phyloP scores from a whole-genome alignment of 441 rosid species.

The Arabidopsis hybrid region DNA sequence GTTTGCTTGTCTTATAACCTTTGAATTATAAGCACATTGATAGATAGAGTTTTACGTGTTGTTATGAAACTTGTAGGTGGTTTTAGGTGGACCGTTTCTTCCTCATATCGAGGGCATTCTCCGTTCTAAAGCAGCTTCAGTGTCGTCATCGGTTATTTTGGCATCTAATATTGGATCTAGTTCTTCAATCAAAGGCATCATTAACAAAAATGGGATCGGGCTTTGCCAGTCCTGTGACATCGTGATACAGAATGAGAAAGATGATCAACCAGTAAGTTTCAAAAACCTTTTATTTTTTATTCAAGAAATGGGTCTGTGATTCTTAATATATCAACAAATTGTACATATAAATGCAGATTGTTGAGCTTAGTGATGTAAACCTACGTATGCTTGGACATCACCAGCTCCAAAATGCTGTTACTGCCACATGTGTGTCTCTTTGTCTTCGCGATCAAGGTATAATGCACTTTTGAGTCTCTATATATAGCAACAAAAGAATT shows the following conservation, averaged over 20 bases:
- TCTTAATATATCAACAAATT: not conserved
- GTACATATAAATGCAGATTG: slow-evolving; percentile 53
- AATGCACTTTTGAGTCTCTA: slow-evolving; percentile 4
- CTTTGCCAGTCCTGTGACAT: slow-evolving; percentile 72
- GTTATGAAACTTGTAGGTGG: slow-evolving; percentile 52
- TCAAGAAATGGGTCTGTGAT: not conserved
- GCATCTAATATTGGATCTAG: slow-evolving; percentile 61
- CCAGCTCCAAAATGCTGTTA: slow-evolving; percentile 91
- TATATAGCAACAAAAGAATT: not conserved
- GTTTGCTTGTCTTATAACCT: slow-evolving; percentile 3
- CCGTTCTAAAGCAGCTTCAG: slow-evolving; percentile 57
- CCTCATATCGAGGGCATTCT: slow-evolving; percentile 69
- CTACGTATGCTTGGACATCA: slow-evolving; percentile 84
- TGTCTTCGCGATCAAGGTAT: slow-evolving; percentile 79
- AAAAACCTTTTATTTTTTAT: not conserved
- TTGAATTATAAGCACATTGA: slow-evolving; percentile 4
- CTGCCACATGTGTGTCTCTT: slow-evolving; percentile 77
- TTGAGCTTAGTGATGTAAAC: slow-evolving; percentile 64
- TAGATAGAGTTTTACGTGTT: not conserved
- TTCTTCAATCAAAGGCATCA: slow-evolving; percentile 60
- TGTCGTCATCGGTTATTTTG: slow-evolving; percentile 47
- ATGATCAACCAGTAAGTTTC: slow-evolving; percentile 58
- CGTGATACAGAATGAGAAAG: slow-evolving; percentile 52
- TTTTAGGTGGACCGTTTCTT: slow-evolving; percentile 83
- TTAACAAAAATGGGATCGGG: slow-evolving; percentile 50